Percentiles rank a stretch among this genome's conserved stretches.
phyloP scores from a whole-genome alignment of 305 asterid species.

The Fraxinus xanthoxyloides region DNA sequence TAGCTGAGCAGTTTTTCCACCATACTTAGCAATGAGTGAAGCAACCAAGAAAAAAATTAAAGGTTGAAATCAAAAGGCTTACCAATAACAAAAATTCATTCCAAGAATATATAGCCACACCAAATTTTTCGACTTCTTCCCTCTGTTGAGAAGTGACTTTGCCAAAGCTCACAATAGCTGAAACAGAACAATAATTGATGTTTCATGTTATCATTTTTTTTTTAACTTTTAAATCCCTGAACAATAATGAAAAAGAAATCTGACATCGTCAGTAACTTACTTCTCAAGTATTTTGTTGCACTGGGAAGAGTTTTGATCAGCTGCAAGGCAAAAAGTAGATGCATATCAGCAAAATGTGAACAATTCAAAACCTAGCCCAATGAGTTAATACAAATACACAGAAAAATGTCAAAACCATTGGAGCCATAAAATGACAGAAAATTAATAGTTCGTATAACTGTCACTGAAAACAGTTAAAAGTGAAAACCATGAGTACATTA shows the following conservation, averaged over 20 bases:
- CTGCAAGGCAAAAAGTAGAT: conserved; percentile 46
- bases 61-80: conserved; percentile 25
- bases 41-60: conserved; percentile 17
- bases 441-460: conserved; percentile 6
- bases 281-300: conserved; percentile 58
- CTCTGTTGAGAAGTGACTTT: conserved; percentile 53
- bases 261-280: conserved; percentile 44
- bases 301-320: conserved; percentile 75
- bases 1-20: neutral
- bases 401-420: conserved; percentile 2
- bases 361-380: conserved; percentile 12
- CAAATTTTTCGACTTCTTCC: conserved; percentile 50
- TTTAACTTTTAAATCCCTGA: conserved; percentile 7
- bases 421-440: conserved; percentile 7
- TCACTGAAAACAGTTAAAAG: neutral
- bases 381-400: conserved; percentile 16
- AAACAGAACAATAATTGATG: conserved; percentile 17
- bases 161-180: conserved; percentile 76
- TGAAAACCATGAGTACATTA: neutral
- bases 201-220: neutral
- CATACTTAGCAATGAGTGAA: neutral
- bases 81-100: conserved; percentile 61
- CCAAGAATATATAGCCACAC: conserved; percentile 60
- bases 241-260: conserved; percentile 21
- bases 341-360: conserved; percentile 27